Evolutionary conservation across 352 stramenopile genomes (phyloP).

Genomic region (Pythium coloratum): DNA sequence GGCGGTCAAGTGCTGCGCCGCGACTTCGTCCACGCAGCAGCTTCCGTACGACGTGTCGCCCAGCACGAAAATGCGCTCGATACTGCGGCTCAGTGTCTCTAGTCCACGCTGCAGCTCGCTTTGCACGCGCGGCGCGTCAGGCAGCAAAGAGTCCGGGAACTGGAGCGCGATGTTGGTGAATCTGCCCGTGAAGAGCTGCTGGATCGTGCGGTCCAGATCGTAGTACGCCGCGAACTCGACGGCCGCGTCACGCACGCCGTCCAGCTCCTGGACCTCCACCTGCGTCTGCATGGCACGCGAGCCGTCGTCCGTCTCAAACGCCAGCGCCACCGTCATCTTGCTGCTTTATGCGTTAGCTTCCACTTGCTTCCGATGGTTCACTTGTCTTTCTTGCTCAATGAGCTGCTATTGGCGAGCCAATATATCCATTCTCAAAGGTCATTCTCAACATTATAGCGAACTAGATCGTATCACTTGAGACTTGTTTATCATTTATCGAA

Average conservation of each 20-base stretch:
- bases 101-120: conserved; percentile 54
- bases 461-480: neutral
- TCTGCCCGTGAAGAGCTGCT: conserved; percentile 54
- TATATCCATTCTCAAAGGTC: conserved; percentile 5
- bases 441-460: neutral
- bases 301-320: conserved; percentile 83
- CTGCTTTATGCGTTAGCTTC: neutral
- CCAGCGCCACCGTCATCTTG: conserved; percentile 66
- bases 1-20: conserved; percentile 91
- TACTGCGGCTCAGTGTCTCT: conserved; percentile 31
- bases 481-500: neutral
- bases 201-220: conserved; percentile 58
- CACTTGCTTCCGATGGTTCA: conserved; percentile 8
- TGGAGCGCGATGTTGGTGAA: conserved; percentile 91
- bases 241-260: conserved; percentile 48
- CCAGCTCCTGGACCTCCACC: conserved; percentile 51
- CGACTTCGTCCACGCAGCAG: conserved; percentile 96
- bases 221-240: conserved; percentile 58
- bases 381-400: neutral
- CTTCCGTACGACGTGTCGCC: conserved; percentile 95
- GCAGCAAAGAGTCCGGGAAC: conserved; percentile 94
- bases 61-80: conserved; percentile 91
- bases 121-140: conserved; percentile 88
- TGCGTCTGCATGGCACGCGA: conserved; percentile 72
- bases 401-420: conserved; percentile 2